Conservation (phyloP, 805 yeast genomes). For the Myxozyma kluyveri region DNA sequence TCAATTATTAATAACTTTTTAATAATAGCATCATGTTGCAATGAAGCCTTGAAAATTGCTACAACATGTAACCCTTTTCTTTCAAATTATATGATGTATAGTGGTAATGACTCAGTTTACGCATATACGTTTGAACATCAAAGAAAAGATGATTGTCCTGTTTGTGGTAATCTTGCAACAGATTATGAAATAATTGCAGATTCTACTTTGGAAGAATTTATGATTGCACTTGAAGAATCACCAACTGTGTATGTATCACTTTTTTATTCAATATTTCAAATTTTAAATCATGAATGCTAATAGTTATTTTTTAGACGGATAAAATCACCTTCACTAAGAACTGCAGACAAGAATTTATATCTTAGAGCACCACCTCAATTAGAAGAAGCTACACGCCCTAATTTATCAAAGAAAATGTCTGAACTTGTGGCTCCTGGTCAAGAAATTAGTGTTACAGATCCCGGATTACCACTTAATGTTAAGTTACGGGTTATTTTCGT, state of each 20-base stretch:
- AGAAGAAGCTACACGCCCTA: conserved; percentile 47
- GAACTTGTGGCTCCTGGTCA: conserved; percentile 46
- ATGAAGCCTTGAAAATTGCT: conserved; percentile 76
- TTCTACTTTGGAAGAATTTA: conserved; percentile 44
- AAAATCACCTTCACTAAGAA: conserved; percentile 48
- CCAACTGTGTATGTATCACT: conserved; percentile 31
- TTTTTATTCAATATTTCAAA: neutral
- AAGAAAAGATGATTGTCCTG: conserved; percentile 62
- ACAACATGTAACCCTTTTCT: conserved; percentile 65
- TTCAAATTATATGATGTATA: conserved; percentile 79
- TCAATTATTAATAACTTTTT: neutral
- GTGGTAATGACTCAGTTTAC: conserved; percentile 77
- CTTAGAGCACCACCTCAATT: conserved; percentile 49
- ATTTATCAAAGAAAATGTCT: conserved; percentile 41
- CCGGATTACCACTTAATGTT: conserved; percentile 48
- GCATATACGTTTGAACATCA: conserved; percentile 68
- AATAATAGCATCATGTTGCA: conserved; percentile 57
- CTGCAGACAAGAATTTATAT: conserved; percentile 44
- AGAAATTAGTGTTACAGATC: conserved; percentile 55
- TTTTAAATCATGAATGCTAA: neutral
- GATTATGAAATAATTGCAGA: conserved; percentile 26
- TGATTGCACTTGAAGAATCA: conserved; percentile 41
- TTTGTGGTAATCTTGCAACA: conserved; percentile 56
- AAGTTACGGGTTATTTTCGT: conserved; percentile 31
- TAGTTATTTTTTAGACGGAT: conserved; percentile 31